phyloP scores from a whole-genome alignment of 257 asterid genomes.

The Phtheirospermum japonicum region DNA sequence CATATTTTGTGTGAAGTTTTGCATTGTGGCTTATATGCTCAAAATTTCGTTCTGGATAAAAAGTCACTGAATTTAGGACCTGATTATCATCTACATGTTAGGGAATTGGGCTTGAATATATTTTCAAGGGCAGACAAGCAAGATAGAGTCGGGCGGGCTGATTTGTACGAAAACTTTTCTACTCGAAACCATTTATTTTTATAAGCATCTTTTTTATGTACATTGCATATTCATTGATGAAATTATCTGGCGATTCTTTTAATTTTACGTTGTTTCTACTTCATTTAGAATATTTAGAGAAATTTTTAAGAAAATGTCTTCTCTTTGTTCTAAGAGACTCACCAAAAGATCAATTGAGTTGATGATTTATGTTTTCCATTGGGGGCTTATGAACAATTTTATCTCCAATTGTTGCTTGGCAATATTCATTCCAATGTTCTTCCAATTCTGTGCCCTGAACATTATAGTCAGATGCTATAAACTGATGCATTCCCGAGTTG shows the following conservation, averaged over 20 bases:
- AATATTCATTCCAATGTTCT: conserved; percentile 40
- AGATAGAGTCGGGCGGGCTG: conserved; percentile 81
- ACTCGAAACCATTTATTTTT: background rate
- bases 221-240: background rate
- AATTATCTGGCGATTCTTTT: background rate
- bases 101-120: conserved; percentile 86
- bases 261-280: conserved; percentile 14
- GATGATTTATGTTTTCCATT: background rate
- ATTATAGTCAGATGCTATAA: conserved; percentile 56
- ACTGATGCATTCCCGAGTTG: conserved; percentile 52
- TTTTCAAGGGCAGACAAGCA: conserved; percentile 94
- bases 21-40: background rate
- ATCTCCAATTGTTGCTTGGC: conserved; percentile 16
- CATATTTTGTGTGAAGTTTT: background rate
- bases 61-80: conserved; percentile 78
- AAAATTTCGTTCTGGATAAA: conserved; percentile 58
- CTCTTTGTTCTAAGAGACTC: background rate
- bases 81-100: conserved; percentile 75
- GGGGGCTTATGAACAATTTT: background rate
- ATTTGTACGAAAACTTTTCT: conserved; percentile 41
- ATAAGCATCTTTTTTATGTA: background rate
- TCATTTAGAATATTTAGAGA: background rate
- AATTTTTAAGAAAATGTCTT: background rate
- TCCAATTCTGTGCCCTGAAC: background rate
- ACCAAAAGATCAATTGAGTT: background rate